These are phyloP conservation scores for Trichophyton schoenleinii DNA, from an alignment of 2,329 filamentous ascomycete species.

Conservation along the genomic window DNA sequence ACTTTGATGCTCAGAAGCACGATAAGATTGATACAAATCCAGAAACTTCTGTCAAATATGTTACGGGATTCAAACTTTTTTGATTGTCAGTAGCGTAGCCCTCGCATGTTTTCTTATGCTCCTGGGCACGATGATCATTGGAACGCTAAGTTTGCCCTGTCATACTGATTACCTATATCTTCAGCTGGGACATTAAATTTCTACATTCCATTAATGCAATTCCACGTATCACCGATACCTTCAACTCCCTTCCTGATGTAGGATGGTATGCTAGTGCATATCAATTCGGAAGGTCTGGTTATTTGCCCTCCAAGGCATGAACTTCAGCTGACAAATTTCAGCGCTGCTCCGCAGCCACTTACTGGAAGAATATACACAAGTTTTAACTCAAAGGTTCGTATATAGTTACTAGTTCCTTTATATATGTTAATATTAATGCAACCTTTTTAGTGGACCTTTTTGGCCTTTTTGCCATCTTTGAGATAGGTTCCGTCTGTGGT, in stretches of 20 bases:
- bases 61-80: neutral
- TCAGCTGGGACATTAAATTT: neutral
- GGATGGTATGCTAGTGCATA: slow-evolving; percentile 19
- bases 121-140: neutral
- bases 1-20: neutral
- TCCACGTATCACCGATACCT: slow-evolving; percentile 17
- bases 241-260: slow-evolving; percentile 17
- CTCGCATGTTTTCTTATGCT: neutral
- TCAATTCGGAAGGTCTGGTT: slow-evolving; percentile 3
- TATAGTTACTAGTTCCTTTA: neutral
- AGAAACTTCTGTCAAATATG: neutral
- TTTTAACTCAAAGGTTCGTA: slow-evolving; percentile 23
- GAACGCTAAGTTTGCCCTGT: neutral
- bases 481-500: slow-evolving; percentile 19
- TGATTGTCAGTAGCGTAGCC: neutral
- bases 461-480: slow-evolving; percentile 23
- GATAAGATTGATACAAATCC: neutral
- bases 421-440: no score
- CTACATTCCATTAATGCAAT: slow-evolving; percentile 9
- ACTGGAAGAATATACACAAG: slow-evolving; percentile 19
- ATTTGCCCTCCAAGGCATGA: neutral
- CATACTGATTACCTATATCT: neutral
- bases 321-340: neutral
- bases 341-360: slow-evolving; percentile 18
- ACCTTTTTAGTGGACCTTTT: slow-evolving; percentile 19